Evolutionary conservation across 1,139 yeast genomes (phyloP), one percentile per base, ranked within the genome.

Genomic region (Saccharomyces hybrid): DNA sequence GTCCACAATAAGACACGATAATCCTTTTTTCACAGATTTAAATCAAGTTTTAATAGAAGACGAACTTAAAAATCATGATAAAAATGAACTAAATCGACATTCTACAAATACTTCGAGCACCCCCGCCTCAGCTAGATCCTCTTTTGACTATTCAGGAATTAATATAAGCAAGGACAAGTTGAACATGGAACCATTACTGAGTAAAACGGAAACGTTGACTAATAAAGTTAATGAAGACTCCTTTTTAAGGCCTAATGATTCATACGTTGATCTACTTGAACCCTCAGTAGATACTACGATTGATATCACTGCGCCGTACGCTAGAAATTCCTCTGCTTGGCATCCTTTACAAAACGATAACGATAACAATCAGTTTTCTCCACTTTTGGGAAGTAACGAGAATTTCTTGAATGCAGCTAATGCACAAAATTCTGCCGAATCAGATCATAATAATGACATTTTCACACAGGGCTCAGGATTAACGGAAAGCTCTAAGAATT

Each of bases 1-100:
- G 2, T 68, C 72, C 8, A 80, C 80, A 2, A 75, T 64, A 6
- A 61, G 68, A 53, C 61, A 59, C 46, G 61, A 60, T 48, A 63
- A 57, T 48, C 56, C 55, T 1, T 55, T 62, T 4, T 67, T 51
- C 49, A 62, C 56, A 52, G 70, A 64, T 51, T 51, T 67, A 53
- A 66, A 61, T 42, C 59, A 62, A 49, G 52, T 68, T 9, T 52
- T 66, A 34, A 55, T 54, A 3, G 55, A 55, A 14, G 57, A 52
- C 19, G 51, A 49, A 11, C 56, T 55, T 5, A 49, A 50, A 26
- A 58, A 54, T 26, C 38, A 32, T 16, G 48, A 49, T 5, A 48
- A 25, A 14, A 14, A 49, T 32, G 31, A 51, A 26, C 38, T 52
- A n/a, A 49, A 49, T 5, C 49, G 55, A 47, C 51, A 54, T 26